Evolutionary conservation across 345 rosid species (phyloP), one percentile per base, ranked within the genome.

Genomic region (Brassica juncea): DNA sequence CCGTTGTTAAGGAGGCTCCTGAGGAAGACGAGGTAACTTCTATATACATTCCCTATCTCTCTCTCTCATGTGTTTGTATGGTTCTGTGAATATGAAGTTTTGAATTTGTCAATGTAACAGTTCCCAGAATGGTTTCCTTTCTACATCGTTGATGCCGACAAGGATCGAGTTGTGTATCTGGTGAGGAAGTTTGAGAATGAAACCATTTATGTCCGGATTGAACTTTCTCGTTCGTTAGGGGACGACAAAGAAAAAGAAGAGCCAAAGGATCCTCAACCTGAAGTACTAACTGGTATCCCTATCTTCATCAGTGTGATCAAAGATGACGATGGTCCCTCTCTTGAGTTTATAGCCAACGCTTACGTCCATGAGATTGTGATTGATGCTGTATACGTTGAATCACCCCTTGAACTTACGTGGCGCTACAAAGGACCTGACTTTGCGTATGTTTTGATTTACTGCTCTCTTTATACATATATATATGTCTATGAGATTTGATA

Each of bases 361-460:
- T 87, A 34, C 55, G 73, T 85, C 0, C 89, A 89, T 70, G 86
- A 89, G 82, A 74, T 91, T 69, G 58, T 84, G 8, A 88, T 89
- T 49, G 89, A 91, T 80, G 85, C 79, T 84, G 77, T 91, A 70
- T 87, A 88, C 0, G 49, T 89, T 30, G 87, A 80, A 71, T 72
- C 70, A 10, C 75, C 83, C 3, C 76, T 83, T 57, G 92, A 82
- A 58, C 55, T 71, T 37, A 66, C 69, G 0, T 68, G 52, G 4
- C 82, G 88, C 7, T 91, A 89, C 54, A 88, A 86, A 76, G 95
- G 93, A 27, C 96, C 96, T 27, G 93, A 88, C 68, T 89, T 89
- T 72, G 44, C 54, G 93, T 91, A 83, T 86, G 55, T 49, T 67
- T 71, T 5, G 2, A 1, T 68, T 49, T n/a, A 49, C 55, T 14